Conservation (phyloP, 441 rosid species). For the Croton setiger region DNA sequence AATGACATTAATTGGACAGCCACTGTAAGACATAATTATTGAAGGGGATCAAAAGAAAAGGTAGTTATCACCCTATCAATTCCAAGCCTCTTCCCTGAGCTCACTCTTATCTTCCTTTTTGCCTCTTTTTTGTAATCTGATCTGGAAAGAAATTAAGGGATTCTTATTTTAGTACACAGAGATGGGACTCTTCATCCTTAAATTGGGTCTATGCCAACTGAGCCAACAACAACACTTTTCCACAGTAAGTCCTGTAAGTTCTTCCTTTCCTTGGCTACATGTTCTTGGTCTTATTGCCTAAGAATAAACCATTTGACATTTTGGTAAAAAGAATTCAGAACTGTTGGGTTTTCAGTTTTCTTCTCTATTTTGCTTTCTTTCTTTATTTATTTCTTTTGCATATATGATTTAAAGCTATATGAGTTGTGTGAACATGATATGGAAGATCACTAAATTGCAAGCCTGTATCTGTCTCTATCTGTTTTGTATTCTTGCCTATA, state of each 20-base stretch:
- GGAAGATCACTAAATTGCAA: background rate
- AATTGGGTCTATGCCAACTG: slow-evolving; percentile 56
- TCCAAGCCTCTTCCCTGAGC: slow-evolving; percentile 35
- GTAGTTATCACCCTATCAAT: slow-evolving; percentile 32
- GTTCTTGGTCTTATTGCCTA: slow-evolving; percentile 26
- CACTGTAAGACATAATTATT: slow-evolving; percentile 49
- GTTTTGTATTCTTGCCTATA: slow-evolving; percentile 27
- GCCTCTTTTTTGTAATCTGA: slow-evolving; percentile 40
- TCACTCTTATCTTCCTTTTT: slow-evolving; percentile 35
- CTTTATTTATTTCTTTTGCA: slow-evolving; percentile 12
- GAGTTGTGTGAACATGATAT: slow-evolving; percentile 15
- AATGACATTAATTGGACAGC: slow-evolving; percentile 34
- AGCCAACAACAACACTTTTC: slow-evolving; percentile 31
- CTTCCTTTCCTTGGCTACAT: slow-evolving; percentile 25
- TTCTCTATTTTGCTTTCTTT: slow-evolving; percentile 15
- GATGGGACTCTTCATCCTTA: slow-evolving; percentile 29
- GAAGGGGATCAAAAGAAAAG: slow-evolving; percentile 40
- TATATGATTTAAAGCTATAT: slow-evolving; percentile 15
- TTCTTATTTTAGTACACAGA: slow-evolving; percentile 25
- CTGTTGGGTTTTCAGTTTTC: slow-evolving; percentile 7
- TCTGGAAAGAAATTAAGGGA: slow-evolving; percentile 41
- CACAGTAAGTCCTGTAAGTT: slow-evolving; percentile 21
- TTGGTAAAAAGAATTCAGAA: slow-evolving; percentile 12
- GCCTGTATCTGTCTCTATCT: slow-evolving; percentile 16
- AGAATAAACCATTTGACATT: slow-evolving; percentile 17